Evolutionary conservation across 768 basidiomycete genomes (phyloP).

Genomic region (Podaxis sp.): DNA sequence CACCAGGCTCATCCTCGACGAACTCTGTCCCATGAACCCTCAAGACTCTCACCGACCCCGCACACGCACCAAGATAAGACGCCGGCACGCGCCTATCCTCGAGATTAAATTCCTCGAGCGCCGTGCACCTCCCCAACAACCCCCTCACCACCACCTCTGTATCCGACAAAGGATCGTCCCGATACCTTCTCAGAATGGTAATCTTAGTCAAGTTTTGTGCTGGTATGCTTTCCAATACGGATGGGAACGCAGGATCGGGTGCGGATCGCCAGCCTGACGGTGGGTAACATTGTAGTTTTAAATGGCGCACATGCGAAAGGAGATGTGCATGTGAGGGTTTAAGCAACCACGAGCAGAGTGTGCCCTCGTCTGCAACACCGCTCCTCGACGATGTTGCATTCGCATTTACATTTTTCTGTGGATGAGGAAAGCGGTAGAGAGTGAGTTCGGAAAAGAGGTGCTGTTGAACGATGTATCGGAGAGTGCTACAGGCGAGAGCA

Average conservation of each 20-base stretch:
- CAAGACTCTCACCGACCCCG: neutral
- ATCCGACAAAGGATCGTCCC: slow-evolving; percentile 12
- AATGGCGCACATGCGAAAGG: slow-evolving; percentile 10
- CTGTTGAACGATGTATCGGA: slow-evolving; percentile 12
- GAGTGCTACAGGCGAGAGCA: neutral
- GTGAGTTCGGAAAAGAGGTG: slow-evolving; percentile 10
- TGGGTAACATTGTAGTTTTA: slow-evolving; percentile 10
- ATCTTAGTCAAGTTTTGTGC: slow-evolving; percentile 7
- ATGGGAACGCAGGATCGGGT: slow-evolving; percentile 9
- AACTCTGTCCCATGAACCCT: slow-evolving; percentile 11
- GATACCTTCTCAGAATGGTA: slow-evolving; percentile 9
- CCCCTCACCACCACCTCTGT: neutral
- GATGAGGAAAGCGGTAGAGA: slow-evolving; percentile 2
- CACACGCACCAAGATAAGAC: neutral
- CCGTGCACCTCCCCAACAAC: neutral
- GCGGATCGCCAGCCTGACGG: neutral
- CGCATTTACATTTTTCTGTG: neutral
- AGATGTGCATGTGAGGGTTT: slow-evolving; percentile 5
- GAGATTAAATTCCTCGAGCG: neutral
- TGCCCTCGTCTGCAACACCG: neutral
- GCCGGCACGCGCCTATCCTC: slow-evolving; percentile 8
- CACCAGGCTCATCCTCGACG: slow-evolving; percentile 8
- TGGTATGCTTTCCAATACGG: slow-evolving; percentile 1
- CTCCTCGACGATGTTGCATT: neutral
- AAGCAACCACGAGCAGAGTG: slow-evolving; percentile 7